Percentiles rank a stretch among this genome's conserved stretches.
These are phyloP conservation scores for Haplosporangium gracile DNA, from an alignment of 192 early-diverging fungal genomes.

Conservation along the genomic window DNA sequence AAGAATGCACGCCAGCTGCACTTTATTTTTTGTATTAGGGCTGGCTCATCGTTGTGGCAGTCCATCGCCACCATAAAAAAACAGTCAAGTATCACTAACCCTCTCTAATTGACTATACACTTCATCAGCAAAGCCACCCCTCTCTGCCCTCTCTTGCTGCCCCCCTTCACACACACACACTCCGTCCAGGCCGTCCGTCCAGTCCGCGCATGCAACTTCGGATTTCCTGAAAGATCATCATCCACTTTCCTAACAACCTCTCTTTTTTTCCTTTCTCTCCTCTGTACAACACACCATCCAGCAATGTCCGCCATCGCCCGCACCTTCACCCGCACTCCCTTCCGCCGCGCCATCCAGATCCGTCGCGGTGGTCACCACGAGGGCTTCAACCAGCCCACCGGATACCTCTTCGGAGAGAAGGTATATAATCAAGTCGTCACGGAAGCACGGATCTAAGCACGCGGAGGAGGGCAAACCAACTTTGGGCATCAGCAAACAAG, in stretches of 20 bases:
- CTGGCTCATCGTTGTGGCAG: neutral
- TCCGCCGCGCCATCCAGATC: slow-evolving; percentile 55
- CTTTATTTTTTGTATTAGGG: neutral
- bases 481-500: neutral
- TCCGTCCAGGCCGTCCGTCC: neutral
- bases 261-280: neutral
- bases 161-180: neutral
- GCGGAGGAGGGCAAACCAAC: neutral
- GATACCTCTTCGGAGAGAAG: slow-evolving; percentile 85
- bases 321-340: slow-evolving; percentile 60
- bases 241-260: neutral
- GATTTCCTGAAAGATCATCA: slow-evolving; percentile 4
- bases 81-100: neutral
- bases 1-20: neutral
- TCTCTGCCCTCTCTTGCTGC: neutral
- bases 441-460: slow-evolving; percentile 2
- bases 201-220: neutral
- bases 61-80: neutral
- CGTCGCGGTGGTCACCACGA: slow-evolving; percentile 70
- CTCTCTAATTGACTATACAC: neutral
- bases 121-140: neutral
- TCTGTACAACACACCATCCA: neutral
- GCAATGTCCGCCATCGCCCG: slow-evolving; percentile 53
- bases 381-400: slow-evolving; percentile 78
- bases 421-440: slow-evolving; percentile 47